These are phyloP conservation scores for Talaromyces ruber DNA, from an alignment of 495 filamentous ascomycete species.

Conservation along the genomic window DNA sequence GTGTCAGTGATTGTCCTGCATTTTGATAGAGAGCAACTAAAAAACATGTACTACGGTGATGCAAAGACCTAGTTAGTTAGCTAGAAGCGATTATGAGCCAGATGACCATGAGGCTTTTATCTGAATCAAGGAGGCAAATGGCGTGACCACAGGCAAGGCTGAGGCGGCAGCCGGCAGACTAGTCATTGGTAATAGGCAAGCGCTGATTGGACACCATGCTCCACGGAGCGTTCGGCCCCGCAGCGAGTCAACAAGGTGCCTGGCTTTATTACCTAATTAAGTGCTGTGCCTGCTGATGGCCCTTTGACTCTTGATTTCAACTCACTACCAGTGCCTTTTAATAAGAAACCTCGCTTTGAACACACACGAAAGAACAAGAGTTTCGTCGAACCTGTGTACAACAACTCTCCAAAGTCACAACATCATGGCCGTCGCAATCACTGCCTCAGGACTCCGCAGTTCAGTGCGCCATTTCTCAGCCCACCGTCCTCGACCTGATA, in stretches of 20 bases:
- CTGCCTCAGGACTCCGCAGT: slow-evolving; percentile 25
- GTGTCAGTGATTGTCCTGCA: background rate
- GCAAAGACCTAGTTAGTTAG: background rate
- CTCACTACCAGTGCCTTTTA: background rate
- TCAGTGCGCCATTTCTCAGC: slow-evolving; percentile 38
- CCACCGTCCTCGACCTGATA: slow-evolving; percentile 28
- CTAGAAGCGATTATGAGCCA: background rate
- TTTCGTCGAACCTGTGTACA: background rate
- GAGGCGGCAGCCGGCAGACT: too few relatives aligned
- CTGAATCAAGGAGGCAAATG: background rate
- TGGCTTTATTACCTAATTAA: background rate
- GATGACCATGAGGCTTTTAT: background rate
- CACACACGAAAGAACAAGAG: background rate
- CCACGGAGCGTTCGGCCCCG: background rate
- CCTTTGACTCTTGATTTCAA: background rate
- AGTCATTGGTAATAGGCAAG: background rate
- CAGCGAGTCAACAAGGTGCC: background rate
- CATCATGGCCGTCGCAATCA: slow-evolving; percentile 20
- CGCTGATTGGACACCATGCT: background rate
- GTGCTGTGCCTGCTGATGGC: background rate
- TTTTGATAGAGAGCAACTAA: background rate
- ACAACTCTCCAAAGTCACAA: background rate
- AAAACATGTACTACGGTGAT: background rate
- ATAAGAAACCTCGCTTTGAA: background rate
- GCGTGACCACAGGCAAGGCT: background rate